Percentiles rank a stretch among this genome's conserved stretches.
Conservation (phyloP, 805 yeast species). For the Tetrapisispora arboricola region DNA sequence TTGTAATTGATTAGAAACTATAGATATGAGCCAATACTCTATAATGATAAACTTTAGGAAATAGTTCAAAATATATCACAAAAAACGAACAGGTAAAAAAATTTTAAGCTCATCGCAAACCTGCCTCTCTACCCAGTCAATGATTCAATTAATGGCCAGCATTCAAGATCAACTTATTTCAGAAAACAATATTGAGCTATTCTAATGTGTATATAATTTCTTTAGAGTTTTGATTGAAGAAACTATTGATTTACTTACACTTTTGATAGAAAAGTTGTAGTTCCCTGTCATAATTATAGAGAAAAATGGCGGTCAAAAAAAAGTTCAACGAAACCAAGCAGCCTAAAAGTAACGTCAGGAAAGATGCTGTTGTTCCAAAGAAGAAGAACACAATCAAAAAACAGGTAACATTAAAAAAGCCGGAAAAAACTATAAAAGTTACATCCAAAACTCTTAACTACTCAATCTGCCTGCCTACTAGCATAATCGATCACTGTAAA, state of each 20-base stretch:
- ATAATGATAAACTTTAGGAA: too few species aligned
- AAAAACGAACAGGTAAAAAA: background rate
- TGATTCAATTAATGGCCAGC: background rate
- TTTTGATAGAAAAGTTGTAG: too few species aligned
- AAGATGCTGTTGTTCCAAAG: background rate
- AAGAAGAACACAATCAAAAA: background rate
- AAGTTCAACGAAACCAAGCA: background rate
- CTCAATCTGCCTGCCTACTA: constrained; percentile 66
- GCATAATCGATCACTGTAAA: constrained; percentile 48
- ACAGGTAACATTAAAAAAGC: constrained; percentile 5
- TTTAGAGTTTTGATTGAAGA: too few species aligned
- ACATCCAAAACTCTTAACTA: constrained; percentile 27
- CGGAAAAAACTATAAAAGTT: constrained; percentile 13
- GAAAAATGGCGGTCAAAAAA: background rate
- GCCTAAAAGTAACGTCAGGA: background rate
- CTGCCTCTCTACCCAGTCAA: background rate
- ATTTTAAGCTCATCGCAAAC: background rate
- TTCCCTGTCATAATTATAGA: too few species aligned
- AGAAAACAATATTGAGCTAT: too few species aligned
- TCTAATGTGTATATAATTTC: too few species aligned
- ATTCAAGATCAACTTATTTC: too few species aligned
- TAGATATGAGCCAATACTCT: too few species aligned
- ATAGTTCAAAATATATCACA: too few species aligned
- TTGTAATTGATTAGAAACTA: too few species aligned
- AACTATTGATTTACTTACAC: too few species aligned